These are phyloP conservation scores for Backusella tarrabulga DNA, from an alignment of 192 early-diverging fungal genomes.

Conservation along the genomic window DNA sequence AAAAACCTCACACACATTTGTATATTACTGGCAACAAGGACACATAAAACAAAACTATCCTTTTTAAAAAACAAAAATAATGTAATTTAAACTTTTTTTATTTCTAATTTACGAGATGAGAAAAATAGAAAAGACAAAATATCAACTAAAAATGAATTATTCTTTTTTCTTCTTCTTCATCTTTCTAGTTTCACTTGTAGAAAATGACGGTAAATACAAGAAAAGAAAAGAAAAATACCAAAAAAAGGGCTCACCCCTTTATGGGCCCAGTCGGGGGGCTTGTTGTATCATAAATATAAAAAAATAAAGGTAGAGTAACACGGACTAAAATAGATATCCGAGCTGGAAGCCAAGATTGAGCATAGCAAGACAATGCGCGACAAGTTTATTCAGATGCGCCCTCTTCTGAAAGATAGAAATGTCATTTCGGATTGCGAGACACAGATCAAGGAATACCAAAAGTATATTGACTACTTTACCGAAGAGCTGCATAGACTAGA, in stretches of 20 bases:
- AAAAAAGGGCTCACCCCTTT: neutral
- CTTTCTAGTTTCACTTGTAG: neutral
- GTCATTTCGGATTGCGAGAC: constrained; percentile 75
- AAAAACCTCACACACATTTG: neutral
- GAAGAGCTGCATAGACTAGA: constrained; percentile 62
- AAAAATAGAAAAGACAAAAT: neutral
- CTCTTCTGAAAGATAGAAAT: constrained; percentile 53
- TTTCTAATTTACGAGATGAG: neutral
- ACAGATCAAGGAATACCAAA: constrained; percentile 61
- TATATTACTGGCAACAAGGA: neutral
- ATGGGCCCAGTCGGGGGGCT: neutral
- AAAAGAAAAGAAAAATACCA: neutral
- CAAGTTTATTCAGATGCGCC: constrained; percentile 54
- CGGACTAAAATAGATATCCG: constrained; percentile 29
- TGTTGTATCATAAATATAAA: neutral
- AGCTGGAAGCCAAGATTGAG: constrained; percentile 39
- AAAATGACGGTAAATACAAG: constrained; percentile 2
- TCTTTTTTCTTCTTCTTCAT: neutral
- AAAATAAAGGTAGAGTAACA: neutral
- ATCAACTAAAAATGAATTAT: neutral
- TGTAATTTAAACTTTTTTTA: constrained; percentile 3
- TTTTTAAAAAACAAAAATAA: neutral
- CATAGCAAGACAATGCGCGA: constrained; percentile 39
- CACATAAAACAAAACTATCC: neutral
- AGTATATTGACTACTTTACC: constrained; percentile 65